Evolutionary conservation across 2,329 filamentous ascomycete genomes (phyloP).

Genomic region (Penicillium brasilianum): DNA sequence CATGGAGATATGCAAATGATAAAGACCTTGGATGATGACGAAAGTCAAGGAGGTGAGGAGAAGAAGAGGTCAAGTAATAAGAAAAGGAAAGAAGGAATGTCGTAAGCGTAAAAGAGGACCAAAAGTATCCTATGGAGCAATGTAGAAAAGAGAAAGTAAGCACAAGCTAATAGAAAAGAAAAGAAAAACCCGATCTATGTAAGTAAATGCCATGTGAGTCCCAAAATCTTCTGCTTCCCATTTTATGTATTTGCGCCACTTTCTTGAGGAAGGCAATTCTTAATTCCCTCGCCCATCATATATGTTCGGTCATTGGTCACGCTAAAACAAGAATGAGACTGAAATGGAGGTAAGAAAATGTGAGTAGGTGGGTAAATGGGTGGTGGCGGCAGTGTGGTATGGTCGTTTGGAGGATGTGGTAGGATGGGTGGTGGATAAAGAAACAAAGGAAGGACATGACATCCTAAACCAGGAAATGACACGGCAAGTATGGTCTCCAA

Average conservation of each 20-base stretch:
- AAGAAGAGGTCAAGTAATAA: slow-evolving; percentile 27
- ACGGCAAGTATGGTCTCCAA: slow-evolving; percentile 17
- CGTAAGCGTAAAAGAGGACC: slow-evolving; percentile 22
- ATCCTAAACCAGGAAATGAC: slow-evolving; percentile 14
- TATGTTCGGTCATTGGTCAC: slow-evolving; percentile 49
- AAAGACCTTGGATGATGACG: neutral
- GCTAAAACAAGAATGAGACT: slow-evolving; percentile 47
- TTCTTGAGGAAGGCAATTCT: slow-evolving; percentile 41
- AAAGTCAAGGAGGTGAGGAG: slow-evolving; percentile 8
- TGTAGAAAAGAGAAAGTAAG: slow-evolving; percentile 16
- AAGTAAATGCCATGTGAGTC: slow-evolving; percentile 46
- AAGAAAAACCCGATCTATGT: slow-evolving; percentile 46
- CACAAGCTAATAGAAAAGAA: slow-evolving; percentile 19
- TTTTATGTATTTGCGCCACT: slow-evolving; percentile 47
- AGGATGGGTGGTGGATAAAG: slow-evolving; percentile 23
- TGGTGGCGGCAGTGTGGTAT: neutral
- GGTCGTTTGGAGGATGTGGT: neutral
- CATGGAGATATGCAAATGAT: slow-evolving; percentile 29
- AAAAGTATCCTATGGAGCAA: slow-evolving; percentile 20
- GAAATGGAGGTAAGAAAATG: slow-evolving; percentile 17
- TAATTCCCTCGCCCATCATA: slow-evolving; percentile 46
- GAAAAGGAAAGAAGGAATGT: slow-evolving; percentile 25
- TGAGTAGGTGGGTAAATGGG: neutral
- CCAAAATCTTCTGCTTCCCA: slow-evolving; percentile 44
- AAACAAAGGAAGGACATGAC: slow-evolving; percentile 25